Evolutionary conservation across 306 rosid species (phyloP).

Genomic region (Canavalia gladiata): DNA sequence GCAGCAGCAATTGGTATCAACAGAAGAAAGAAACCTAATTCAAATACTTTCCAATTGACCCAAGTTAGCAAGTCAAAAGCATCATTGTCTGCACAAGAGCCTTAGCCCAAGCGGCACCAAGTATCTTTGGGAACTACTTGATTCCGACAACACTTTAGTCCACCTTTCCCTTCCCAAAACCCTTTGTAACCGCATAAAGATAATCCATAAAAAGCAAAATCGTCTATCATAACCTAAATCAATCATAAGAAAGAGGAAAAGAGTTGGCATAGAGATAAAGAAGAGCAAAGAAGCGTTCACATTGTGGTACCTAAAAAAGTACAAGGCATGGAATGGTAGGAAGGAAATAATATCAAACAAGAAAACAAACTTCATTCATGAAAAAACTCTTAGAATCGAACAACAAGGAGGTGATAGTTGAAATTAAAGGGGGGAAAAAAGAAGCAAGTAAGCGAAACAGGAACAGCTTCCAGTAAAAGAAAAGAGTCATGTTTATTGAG

Average conservation of each 20-base stretch:
- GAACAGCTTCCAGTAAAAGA: neutral
- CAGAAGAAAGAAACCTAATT: conserved; percentile 15
- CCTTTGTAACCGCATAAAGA: neutral
- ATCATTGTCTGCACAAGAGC: neutral
- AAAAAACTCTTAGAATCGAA: conserved; percentile 24
- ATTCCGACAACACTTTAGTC: conserved; percentile 7
- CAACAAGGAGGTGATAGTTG: neutral
- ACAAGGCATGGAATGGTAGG: neutral
- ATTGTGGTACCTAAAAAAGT: neutral
- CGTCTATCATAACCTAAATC: neutral
- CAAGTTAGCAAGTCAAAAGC: conserved; percentile 23
- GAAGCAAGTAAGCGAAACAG: neutral
- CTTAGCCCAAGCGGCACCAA: neutral
- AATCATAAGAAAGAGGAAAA: conserved; percentile 12
- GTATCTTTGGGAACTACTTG: neutral
- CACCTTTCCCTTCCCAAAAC: conserved; percentile 4
- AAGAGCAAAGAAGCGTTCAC: conserved; percentile 18
- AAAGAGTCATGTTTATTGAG: neutral
- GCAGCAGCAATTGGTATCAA: conserved; percentile 11
- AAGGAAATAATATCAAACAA: neutral
- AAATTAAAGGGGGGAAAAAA: neutral
- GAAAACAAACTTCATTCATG: neutral
- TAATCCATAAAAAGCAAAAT: neutral
- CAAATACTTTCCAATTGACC: conserved; percentile 17
- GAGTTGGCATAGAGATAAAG: neutral